A percentile compares a stretch with the other conserved stretches of the same genome.
Conservation (phyloP, 2,329 filamentous ascomycete species). For the Ceratocystis lukuohia region DNA sequence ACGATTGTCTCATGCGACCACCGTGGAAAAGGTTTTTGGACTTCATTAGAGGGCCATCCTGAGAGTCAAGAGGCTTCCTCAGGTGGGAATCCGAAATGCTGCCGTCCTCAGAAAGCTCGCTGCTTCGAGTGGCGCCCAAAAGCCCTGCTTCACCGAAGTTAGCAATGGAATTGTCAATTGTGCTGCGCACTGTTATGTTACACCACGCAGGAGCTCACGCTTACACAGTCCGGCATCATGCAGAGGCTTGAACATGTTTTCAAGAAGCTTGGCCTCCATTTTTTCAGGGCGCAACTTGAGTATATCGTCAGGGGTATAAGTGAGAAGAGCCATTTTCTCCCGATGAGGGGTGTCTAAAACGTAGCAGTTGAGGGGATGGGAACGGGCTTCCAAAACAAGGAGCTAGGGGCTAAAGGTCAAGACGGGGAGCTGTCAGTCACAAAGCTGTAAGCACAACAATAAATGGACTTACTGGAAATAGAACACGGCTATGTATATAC, state of each 20-base stretch:
- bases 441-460: background rate
- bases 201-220: background rate
- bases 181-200: background rate
- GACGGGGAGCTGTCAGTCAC: background rate
- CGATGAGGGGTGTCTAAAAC: background rate
- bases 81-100: background rate
- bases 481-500: background rate
- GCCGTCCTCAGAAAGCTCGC: background rate
- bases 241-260: constrained; percentile 18
- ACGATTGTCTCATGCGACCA: constrained; percentile 14
- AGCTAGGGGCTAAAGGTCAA: background rate
- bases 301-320: constrained; percentile 19
- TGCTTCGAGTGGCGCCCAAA: constrained; percentile 1
- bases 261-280: constrained; percentile 13
- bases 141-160: constrained; percentile 12
- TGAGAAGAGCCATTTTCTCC: constrained; percentile 12
- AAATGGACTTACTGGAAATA: background rate
- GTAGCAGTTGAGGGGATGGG: background rate
- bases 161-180: background rate
- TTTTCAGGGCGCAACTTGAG: constrained; percentile 16
- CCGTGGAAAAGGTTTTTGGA: constrained; percentile 16
- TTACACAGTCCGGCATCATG: constrained; percentile 19
- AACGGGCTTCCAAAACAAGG: background rate
- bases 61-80: constrained; percentile 2
- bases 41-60: constrained; percentile 9